Conservation (phyloP, 2,329 filamentous ascomycete genomes). For the Botrytis deweyae region DNA sequence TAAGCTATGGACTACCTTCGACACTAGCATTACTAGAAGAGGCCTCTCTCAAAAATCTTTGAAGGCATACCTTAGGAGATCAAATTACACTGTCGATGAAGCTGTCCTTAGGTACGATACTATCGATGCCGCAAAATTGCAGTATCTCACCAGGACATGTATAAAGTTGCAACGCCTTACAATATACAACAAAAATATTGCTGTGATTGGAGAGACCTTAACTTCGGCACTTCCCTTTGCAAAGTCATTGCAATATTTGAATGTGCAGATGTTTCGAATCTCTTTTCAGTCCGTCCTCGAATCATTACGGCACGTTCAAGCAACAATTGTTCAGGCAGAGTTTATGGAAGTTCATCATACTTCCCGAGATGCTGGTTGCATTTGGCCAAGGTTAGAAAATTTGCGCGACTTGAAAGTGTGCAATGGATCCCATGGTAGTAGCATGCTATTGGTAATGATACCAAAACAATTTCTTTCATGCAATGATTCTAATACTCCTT, state of each 20-base stretch:
- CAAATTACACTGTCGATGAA: conserved; percentile 35
- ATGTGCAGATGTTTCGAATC: conserved; percentile 27
- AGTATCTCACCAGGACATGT: conserved; percentile 33
- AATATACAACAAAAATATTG: conserved; percentile 25
- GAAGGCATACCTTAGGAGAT: conserved; percentile 33
- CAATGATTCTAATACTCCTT: neutral
- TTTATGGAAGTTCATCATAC: conserved; percentile 23
- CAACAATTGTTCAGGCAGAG: conserved; percentile 28
- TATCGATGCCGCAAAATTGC: conserved; percentile 31
- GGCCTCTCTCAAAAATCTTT: conserved; percentile 30
- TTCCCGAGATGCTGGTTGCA: conserved; percentile 1
- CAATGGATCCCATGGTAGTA: neutral
- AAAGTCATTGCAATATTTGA: conserved; percentile 29
- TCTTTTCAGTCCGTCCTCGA: conserved; percentile 22
- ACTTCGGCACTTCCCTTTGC: conserved; percentile 28
- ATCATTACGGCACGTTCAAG: conserved; percentile 26
- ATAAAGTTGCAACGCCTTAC: conserved; percentile 33
- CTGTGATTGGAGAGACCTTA: conserved; percentile 34
- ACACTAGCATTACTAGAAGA: conserved; percentile 30
- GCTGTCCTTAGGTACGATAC: conserved; percentile 30
- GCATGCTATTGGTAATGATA: neutral
- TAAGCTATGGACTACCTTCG: conserved; percentile 37
- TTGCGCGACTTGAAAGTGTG: conserved; percentile 27
- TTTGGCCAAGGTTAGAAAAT: conserved; percentile 24
- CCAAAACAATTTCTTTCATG: neutral